Percentiles rank a stretch among this genome's conserved stretches.
phyloP scores from a whole-genome alignment of 2,329 filamentous ascomycete species.

The Epichloe glyceriae region DNA sequence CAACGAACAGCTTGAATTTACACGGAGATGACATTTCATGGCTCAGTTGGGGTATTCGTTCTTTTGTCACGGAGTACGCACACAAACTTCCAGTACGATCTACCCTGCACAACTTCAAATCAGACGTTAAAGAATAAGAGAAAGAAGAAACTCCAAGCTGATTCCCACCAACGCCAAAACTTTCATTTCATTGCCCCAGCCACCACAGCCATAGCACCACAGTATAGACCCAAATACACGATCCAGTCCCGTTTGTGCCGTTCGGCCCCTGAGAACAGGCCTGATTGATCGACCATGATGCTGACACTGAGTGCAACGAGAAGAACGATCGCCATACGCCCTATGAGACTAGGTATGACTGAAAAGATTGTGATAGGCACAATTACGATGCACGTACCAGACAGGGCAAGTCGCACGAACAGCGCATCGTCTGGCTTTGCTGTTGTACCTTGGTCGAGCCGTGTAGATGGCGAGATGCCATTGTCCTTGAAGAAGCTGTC shows the following conservation, averaged over 20 bases:
- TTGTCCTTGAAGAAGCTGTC: conserved; percentile 4
- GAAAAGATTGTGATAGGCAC: conserved; percentile 46
- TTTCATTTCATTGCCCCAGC: conserved; percentile 5
- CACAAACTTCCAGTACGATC: too few relatives aligned
- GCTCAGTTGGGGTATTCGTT: too few relatives aligned
- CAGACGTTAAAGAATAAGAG: neutral
- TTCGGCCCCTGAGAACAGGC: conserved; percentile 9
- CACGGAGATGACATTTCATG: too few relatives aligned
- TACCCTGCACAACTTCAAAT: too few relatives aligned
- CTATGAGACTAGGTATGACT: conserved; percentile 41
- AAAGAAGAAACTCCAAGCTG: neutral
- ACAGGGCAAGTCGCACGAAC: conserved; percentile 2
- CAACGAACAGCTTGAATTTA: too few relatives aligned
- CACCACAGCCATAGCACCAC: conserved; percentile 21
- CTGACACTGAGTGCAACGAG: conserved; percentile 36
- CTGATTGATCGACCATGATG: conserved; percentile 16
- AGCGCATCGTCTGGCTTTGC: neutral
- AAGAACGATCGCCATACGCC: conserved; percentile 42
- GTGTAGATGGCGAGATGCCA: conserved; percentile 1
- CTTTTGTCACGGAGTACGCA: too few relatives aligned
- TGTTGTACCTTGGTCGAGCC: neutral
- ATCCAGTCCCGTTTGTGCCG: conserved; percentile 12
- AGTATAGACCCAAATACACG: conserved; percentile 20
- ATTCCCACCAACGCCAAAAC: neutral
- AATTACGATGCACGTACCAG: conserved; percentile 25